Evolutionary conservation across 768 basidiomycete species (phyloP).

Genomic region (Podaxis sp.): DNA sequence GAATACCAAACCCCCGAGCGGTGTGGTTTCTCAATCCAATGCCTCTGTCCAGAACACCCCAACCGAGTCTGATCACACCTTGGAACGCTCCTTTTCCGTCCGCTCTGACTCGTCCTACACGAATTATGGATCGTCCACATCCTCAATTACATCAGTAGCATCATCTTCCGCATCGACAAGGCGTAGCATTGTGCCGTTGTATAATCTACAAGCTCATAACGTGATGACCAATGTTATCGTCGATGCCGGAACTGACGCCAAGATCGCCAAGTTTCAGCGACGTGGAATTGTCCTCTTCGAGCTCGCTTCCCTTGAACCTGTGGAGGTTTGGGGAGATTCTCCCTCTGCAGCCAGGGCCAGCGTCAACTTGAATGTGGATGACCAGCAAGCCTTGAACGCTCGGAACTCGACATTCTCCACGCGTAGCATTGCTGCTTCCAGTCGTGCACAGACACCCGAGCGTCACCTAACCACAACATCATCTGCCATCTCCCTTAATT

Average conservation of each 20-base stretch:
- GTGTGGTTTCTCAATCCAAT: constrained; percentile 29
- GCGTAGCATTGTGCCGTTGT: constrained; percentile 81
- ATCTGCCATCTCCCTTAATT: constrained; percentile 28
- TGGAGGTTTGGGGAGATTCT: constrained; percentile 65
- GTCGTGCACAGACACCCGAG: constrained; percentile 9
- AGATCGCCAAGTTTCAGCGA: constrained; percentile 75
- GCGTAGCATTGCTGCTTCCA: constrained; percentile 2
- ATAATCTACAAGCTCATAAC: constrained; percentile 86
- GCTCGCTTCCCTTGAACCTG: constrained; percentile 75
- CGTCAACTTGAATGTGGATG: constrained; percentile 3
- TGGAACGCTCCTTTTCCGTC: constrained; percentile 55
- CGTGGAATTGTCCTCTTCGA: constrained; percentile 78
- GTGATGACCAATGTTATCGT: constrained; percentile 84
- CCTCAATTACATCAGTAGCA: constrained; percentile 37
- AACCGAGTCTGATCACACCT: constrained; percentile 24
- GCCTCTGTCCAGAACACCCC: constrained; percentile 14
- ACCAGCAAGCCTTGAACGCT: not conserved
- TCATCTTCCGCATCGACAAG: constrained; percentile 32
- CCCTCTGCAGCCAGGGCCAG: constrained; percentile 9
- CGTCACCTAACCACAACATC: constrained; percentile 20
- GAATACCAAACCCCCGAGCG: constrained; percentile 42
- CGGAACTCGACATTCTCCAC: constrained; percentile 6
- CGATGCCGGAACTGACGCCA: constrained; percentile 87
- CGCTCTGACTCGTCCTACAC: constrained; percentile 45
- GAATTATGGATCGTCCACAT: constrained; percentile 37